A percentile compares a stretch with the other conserved stretches of the same genome.
Evolutionary conservation across 2,329 filamentous ascomycete genomes (phyloP).

Genomic region (Phoma herbarum): DNA sequence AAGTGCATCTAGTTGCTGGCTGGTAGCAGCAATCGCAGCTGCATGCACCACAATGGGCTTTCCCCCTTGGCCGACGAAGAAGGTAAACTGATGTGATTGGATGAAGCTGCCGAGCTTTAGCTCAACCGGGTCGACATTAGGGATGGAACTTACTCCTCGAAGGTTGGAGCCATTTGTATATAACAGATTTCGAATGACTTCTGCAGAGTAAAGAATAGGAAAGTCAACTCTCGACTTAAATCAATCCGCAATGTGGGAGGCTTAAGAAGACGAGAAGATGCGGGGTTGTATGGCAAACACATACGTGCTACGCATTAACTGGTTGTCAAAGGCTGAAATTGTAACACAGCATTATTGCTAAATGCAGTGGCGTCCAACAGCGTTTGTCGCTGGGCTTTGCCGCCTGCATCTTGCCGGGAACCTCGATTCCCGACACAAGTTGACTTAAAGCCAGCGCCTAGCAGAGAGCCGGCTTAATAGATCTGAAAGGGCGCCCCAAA

Average conservation of each 20-base stretch:
- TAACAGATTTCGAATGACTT: constrained; percentile 11
- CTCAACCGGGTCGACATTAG: constrained; percentile 12
- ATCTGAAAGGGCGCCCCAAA: not conserved
- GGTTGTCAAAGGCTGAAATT: constrained; percentile 1
- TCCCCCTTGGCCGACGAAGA: constrained; percentile 30
- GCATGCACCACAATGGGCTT: constrained; percentile 34
- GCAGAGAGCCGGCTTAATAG: not conserved
- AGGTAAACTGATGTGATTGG: constrained; percentile 36
- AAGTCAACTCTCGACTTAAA: too few relatives aligned
- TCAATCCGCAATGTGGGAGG: constrained; percentile 4
- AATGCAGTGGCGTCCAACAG: not conserved
- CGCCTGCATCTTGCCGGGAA: not conserved
- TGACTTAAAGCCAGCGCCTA: not conserved
- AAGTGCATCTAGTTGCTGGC: constrained; percentile 28
- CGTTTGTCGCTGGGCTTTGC: not conserved
- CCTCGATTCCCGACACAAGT: not conserved
- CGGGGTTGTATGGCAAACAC: constrained; percentile 13
- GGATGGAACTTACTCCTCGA: constrained; percentile 29
- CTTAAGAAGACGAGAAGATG: constrained; percentile 7
- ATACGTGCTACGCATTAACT: constrained; percentile 17
- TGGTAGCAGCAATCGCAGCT: constrained; percentile 31
- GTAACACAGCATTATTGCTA: not conserved
- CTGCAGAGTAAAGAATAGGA: constrained; percentile 10
- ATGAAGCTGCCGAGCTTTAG: constrained; percentile 30
- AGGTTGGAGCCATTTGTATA: constrained; percentile 26